Evolutionary conservation across 176 grass and related monocot species (phyloP).

Genomic region (Rhynchospora breviuscula): DNA sequence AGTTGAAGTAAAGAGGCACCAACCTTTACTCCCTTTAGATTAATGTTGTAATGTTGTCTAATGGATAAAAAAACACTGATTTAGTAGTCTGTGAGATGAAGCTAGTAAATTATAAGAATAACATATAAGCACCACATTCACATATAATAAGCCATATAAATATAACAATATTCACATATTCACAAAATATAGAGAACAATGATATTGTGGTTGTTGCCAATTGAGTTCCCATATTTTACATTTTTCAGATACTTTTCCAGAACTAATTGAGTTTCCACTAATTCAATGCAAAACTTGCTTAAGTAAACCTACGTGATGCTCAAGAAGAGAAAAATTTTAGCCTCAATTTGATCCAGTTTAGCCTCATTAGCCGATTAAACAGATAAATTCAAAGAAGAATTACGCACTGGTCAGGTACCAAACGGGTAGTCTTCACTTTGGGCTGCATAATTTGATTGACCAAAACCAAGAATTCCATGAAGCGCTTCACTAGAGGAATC

Average conservation of each 20-base stretch:
- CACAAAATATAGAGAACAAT: background rate
- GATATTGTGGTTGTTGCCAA: background rate
- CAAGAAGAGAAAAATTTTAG: background rate
- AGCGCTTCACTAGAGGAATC: conserved; percentile 61
- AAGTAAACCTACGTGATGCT: background rate
- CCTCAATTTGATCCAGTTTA: background rate
- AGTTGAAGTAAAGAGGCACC: conserved; percentile 51
- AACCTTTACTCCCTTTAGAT: conserved; percentile 63
- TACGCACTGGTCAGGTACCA: conserved; percentile 65
- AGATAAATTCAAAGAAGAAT: conserved; percentile 12
- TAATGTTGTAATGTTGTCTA: conserved; percentile 93
- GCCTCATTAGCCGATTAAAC: background rate
- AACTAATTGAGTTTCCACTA: background rate
- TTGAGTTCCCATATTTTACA: conserved; percentile 5
- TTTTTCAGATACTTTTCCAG: background rate
- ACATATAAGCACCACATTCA: background rate
- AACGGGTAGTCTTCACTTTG: conserved; percentile 69
- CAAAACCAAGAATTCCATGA: conserved; percentile 93
- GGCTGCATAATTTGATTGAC: conserved; percentile 80
- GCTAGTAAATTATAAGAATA: background rate
- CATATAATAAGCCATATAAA: background rate
- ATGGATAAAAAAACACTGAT: conserved; percentile 3
- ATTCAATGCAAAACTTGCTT: background rate
- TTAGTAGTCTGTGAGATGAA: background rate
- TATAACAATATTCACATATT: background rate